phyloP scores from a whole-genome alignment of 306 rosid genomes.

The Medicago lupulina region DNA sequence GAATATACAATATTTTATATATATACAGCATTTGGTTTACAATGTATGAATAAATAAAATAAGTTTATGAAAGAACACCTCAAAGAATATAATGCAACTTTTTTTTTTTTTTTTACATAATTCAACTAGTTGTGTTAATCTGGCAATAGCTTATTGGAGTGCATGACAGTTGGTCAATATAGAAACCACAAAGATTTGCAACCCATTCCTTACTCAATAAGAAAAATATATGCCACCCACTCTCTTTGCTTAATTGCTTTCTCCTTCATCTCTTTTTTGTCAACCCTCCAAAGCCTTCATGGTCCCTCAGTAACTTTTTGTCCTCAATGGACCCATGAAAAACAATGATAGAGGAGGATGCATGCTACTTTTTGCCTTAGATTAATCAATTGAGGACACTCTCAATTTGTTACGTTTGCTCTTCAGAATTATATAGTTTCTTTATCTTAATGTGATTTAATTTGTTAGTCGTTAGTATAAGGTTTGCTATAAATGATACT shows the following conservation, averaged over 20 bases:
- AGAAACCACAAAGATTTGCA: conserved; percentile 13
- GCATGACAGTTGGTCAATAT: conserved; percentile 32
- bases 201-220: conserved; percentile 55
- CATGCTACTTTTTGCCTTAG: conserved; percentile 28
- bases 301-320: conserved; percentile 37
- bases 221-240: conserved; percentile 49
- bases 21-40: neutral
- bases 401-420: conserved; percentile 13
- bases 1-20: neutral
- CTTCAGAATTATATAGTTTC: conserved; percentile 26
- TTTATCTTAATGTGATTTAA: neutral
- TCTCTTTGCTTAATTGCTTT: conserved; percentile 20
- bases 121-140: neutral
- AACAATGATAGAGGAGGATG: conserved; percentile 22
- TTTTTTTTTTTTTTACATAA: no score
- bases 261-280: conserved; percentile 26
- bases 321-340: conserved; percentile 21
- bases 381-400: neutral
- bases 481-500: neutral
- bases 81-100: neutral
- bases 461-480: neutral
- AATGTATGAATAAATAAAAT: neutral
- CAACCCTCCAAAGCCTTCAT: conserved; percentile 3
- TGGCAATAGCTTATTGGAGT: conserved; percentile 40
- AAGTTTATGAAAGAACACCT: neutral